Evolutionary conservation across 2,329 filamentous ascomycete genomes (phyloP), one percentile per base, ranked within the genome.

Genomic region (Nemania sp.): DNA sequence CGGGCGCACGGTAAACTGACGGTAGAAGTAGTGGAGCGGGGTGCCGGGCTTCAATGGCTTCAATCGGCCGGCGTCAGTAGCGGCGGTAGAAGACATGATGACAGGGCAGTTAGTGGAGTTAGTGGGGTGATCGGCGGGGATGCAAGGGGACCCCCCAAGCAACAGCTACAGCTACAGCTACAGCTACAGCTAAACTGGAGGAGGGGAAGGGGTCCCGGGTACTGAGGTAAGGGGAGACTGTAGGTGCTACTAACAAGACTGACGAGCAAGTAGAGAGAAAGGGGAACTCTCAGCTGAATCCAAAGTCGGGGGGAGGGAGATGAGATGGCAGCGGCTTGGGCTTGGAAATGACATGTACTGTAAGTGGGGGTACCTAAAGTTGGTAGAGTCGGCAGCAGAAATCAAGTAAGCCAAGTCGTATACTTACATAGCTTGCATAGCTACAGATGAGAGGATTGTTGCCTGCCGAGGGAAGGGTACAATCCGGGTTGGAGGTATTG

Each of bases 1-100:
- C 3, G 54, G 54, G n/a, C 27, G 20, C 22, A 57, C 54, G 24
- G 45, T 45, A 11, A 57, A 13, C 24, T 57, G 54, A 13, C 54
- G 54, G 11, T 57, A 45, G 54, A 57, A 22, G 20, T 45, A 57
- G 5, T 41, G 32, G 13, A n/a, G 15, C 2, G 43, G 26, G n/a
- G 54, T 26, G 47, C 47, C 47, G n/a, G n/a, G n/a, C n/a, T n/a
- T n/a, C n/a, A n/a, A n/a, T 26, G 10, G 22, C 7, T 51, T 51
- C 47, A 51, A 51, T 51, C 15, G n/a, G 5, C 5, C 20, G 47
- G 47, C 47, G 5, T 24, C 47, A 15, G 47, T 26, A 51, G 22
- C 47, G 20, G 22, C 7, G n/a, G 47, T 24, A 26, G 47, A 20
- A 20, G 47, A 51, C 47, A 51, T 51, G 47, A 51, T 51, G n/a